A percentile compares a stretch with the other conserved stretches of the same genome.
phyloP scores from a whole-genome alignment of 2,329 filamentous ascomycete species.

The Eurotiales sp. region DNA sequence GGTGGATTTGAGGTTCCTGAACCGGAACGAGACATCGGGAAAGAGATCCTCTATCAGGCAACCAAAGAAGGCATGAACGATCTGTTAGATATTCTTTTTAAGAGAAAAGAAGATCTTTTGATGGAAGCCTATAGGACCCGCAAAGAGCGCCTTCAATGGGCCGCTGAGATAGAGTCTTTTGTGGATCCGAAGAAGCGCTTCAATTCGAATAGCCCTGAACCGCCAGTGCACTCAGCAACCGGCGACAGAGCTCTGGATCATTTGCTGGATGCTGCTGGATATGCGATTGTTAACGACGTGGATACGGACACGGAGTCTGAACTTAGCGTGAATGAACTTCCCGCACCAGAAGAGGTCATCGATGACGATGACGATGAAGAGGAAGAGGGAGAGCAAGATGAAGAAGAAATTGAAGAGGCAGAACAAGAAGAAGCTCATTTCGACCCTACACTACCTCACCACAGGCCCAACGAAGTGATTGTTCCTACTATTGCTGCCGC shows the following conservation, averaged over 20 bases:
- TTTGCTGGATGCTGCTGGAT: constrained; percentile 41
- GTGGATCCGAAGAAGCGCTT: constrained; percentile 27
- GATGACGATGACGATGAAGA: constrained; percentile 22
- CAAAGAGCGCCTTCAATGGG: constrained; percentile 55
- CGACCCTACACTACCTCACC: constrained; percentile 47
- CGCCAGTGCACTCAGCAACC: constrained; percentile 13
- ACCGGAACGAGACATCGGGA: constrained; percentile 76
- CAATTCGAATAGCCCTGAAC: constrained; percentile 15
- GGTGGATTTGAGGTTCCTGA: constrained; percentile 74
- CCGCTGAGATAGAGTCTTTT: constrained; percentile 39
- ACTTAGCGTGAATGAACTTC: background rate
- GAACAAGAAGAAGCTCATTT: too few relatives aligned
- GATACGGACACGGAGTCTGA: constrained; percentile 14
- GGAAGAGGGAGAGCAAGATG: constrained; percentile 11
- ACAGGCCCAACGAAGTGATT: constrained; percentile 36
- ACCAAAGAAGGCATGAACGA: constrained; percentile 93
- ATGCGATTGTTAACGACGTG: constrained; percentile 27
- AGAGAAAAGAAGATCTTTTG: constrained; percentile 71
- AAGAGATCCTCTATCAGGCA: constrained; percentile 85
- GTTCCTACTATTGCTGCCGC: constrained; percentile 26
- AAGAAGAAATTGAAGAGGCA: constrained; percentile 7
- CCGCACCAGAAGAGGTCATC: constrained; percentile 16
- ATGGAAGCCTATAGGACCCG: constrained; percentile 64
- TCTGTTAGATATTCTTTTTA: constrained; percentile 81
- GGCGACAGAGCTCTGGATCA: constrained; percentile 36